Conservation (phyloP, 208 protist species). For the Leishmania arabica region DNA sequence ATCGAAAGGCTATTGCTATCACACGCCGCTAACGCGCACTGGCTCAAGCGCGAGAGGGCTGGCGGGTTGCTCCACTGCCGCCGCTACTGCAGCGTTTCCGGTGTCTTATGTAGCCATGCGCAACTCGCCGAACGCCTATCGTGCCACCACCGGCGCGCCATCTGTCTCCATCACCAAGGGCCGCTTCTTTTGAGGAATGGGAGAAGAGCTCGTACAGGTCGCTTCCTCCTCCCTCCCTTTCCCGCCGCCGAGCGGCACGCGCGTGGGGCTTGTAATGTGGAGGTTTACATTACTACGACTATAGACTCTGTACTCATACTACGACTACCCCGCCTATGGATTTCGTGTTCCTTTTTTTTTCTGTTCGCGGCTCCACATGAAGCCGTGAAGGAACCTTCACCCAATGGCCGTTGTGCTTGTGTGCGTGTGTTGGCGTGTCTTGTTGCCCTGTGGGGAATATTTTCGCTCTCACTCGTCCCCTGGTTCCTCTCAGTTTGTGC, state of each 20-base stretch:
- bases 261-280: background rate
- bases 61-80: background rate
- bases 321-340: background rate
- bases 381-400: background rate
- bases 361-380: background rate
- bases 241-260: background rate
- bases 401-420: background rate
- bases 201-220: background rate
- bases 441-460: background rate
- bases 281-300: background rate
- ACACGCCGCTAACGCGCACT: background rate
- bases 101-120: background rate
- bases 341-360: background rate
- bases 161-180: background rate
- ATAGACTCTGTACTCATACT: background rate
- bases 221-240: background rate
- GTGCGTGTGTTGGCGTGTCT: background rate
- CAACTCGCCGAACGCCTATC: background rate
- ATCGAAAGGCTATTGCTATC: constrained; percentile 5
- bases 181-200: background rate
- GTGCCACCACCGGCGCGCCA: background rate
- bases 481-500: background rate
- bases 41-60: background rate
- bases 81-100: background rate
- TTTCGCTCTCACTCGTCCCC: background rate